Evolutionary conservation across 2,329 filamentous ascomycete species (phyloP).

Genomic region (Ascochyta rabiei): DNA sequence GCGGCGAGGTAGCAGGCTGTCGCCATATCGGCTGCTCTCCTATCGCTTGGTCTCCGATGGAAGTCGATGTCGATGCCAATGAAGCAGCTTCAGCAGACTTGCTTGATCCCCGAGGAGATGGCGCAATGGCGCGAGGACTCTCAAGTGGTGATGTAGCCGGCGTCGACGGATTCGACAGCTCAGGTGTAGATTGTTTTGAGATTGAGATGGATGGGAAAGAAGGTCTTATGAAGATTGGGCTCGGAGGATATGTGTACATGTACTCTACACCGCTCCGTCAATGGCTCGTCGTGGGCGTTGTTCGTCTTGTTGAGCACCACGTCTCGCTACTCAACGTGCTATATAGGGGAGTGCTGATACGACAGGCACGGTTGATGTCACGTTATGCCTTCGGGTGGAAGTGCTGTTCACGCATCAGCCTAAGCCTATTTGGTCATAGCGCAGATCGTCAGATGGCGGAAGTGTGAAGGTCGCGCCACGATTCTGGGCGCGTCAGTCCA

Average conservation of each 20-base stretch:
- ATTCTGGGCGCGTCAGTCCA: slow-evolving; percentile 27
- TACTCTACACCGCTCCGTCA: slow-evolving; percentile 8
- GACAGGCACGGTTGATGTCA: slow-evolving; percentile 17
- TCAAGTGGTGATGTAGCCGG: slow-evolving; percentile 3
- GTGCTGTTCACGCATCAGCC: slow-evolving; percentile 10
- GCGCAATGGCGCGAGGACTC: not conserved
- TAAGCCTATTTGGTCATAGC: slow-evolving; percentile 17
- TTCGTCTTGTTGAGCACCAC: slow-evolving; percentile 3
- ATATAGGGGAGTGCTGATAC: not conserved
- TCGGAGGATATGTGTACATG: slow-evolving; percentile 7
- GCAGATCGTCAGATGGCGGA: slow-evolving; percentile 20
- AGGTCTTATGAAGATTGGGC: slow-evolving; percentile 14
- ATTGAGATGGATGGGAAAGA: slow-evolving; percentile 6
- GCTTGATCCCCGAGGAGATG: not conserved
- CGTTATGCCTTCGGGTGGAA: slow-evolving; percentile 18
- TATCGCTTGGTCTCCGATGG: not conserved
- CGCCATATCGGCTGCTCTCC: slow-evolving; percentile 16
- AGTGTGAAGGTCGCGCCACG: slow-evolving; percentile 33
- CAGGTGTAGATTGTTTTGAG: slow-evolving; percentile 6
- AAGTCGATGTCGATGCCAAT: not conserved
- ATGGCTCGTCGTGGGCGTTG: not conserved
- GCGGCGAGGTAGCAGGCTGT: slow-evolving; percentile 29
- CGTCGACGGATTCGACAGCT: slow-evolving; percentile 4
- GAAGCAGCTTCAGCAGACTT: slow-evolving; percentile 9
- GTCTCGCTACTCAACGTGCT: not conserved